A percentile compares a stretch with the other conserved stretches of the same genome.
Evolutionary conservation across 2,329 filamentous ascomycete species (phyloP).

Genomic region (Fusarium mangiferae): DNA sequence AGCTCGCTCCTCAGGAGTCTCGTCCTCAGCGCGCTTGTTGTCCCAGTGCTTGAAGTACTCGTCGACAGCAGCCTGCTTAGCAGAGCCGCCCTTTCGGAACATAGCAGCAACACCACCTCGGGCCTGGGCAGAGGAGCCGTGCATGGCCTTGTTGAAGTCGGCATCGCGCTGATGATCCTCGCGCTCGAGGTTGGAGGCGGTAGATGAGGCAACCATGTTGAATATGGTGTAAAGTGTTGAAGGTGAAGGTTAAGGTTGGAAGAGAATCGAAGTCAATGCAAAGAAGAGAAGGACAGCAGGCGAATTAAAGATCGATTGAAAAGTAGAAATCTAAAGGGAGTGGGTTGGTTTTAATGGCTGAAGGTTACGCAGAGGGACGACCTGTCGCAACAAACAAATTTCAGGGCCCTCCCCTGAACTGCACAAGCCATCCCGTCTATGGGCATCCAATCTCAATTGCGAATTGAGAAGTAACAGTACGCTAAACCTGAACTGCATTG

Average conservation of each 20-base stretch:
- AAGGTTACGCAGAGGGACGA: slow-evolving; percentile 33
- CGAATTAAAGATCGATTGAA: slow-evolving; percentile 24
- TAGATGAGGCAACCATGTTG: slow-evolving; percentile 58
- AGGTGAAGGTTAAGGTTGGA: slow-evolving; percentile 9
- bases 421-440: slow-evolving; percentile 33
- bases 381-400: slow-evolving; percentile 45
- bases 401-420: slow-evolving; percentile 45
- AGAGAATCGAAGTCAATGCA: slow-evolving; percentile 1
- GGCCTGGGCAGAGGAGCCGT: slow-evolving; percentile 76
- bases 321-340: slow-evolving; percentile 29
- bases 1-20: slow-evolving; percentile 85
- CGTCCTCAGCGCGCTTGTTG: slow-evolving; percentile 79
- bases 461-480: slow-evolving; percentile 37
- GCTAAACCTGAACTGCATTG: slow-evolving; percentile 34
- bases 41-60: slow-evolving; percentile 99
- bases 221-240: slow-evolving; percentile 42
- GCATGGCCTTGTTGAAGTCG: slow-evolving; percentile 88
- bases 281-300: slow-evolving; percentile 9
- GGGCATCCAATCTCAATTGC: slow-evolving; percentile 43
- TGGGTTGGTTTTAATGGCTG: slow-evolving; percentile 41
- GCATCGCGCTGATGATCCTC: slow-evolving; percentile 90
- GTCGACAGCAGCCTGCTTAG: slow-evolving; percentile 84
- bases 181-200: slow-evolving; percentile 69
- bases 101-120: slow-evolving; percentile 83
- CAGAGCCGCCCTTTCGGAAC: slow-evolving; percentile 79